Evolutionary conservation across 257 asterid species (phyloP).

Genomic region (Solanum etuberosum): DNA sequence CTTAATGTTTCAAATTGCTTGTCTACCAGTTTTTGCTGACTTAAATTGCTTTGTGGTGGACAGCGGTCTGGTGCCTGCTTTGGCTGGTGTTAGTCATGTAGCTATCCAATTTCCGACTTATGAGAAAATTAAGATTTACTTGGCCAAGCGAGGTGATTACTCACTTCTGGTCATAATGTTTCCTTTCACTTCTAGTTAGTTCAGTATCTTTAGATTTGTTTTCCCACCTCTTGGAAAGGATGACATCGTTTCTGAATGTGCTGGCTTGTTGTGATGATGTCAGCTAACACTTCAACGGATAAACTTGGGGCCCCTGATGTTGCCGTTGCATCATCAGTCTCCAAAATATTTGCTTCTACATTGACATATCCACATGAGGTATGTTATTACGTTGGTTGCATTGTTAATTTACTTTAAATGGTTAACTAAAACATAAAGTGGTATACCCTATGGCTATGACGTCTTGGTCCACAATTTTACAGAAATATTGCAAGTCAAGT

Average conservation of each 20-base stretch:
- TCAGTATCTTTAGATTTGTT: neutral
- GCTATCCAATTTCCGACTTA: slow-evolving; percentile 92
- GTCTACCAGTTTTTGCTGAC: neutral
- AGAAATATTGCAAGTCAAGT: neutral
- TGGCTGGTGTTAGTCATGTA: slow-evolving; percentile 90
- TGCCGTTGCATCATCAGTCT: slow-evolving; percentile 86
- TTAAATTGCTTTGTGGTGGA: slow-evolving; percentile 9
- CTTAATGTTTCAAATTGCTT: neutral
- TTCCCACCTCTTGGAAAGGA: neutral
- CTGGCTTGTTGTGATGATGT: slow-evolving; percentile 12
- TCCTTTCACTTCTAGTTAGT: neutral
- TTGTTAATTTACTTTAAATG: neutral
- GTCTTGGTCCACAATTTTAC: neutral
- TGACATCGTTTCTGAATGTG: neutral
- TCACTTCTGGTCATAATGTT: neutral
- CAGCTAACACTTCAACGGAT: slow-evolving; percentile 64
- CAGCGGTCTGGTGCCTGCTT: slow-evolving; percentile 98
- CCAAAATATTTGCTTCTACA: slow-evolving; percentile 87
- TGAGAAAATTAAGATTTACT: slow-evolving; percentile 68
- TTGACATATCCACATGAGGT: slow-evolving; percentile 98
- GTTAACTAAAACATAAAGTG: neutral
- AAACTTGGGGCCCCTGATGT: slow-evolving; percentile 66
- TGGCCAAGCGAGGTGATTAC: slow-evolving; percentile 58
- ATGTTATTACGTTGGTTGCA: neutral
- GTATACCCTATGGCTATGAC: neutral